Evolutionary conservation across 2,329 filamentous ascomycete species (phyloP).

Genomic region (Xylaria digitata): DNA sequence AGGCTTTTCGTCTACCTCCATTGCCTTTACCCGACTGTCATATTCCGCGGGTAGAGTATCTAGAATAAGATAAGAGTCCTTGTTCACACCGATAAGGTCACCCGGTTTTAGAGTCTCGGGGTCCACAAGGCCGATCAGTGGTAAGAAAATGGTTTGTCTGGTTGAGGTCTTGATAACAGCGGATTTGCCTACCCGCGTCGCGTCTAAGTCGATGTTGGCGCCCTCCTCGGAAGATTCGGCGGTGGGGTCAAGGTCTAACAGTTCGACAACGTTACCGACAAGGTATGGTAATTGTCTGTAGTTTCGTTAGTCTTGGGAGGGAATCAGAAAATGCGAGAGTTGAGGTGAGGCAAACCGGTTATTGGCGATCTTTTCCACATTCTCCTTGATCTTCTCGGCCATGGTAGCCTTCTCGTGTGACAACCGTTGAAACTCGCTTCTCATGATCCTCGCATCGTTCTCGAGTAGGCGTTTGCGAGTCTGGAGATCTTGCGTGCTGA

Average conservation of each 20-base stretch:
- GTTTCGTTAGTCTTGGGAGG: constrained; percentile 30
- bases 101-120: constrained; percentile 94
- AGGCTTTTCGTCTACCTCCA: constrained; percentile 99
- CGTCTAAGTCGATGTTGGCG: constrained; percentile 97
- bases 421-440: constrained; percentile 93
- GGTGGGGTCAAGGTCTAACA: constrained; percentile 94
- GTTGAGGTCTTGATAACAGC: constrained; percentile 99
- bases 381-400: constrained; percentile 99
- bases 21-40: constrained; percentile 98
- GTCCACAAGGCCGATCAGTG: constrained; percentile 95
- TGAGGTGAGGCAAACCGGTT: constrained; percentile 75
- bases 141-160: constrained; percentile 97
- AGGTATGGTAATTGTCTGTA: constrained; percentile 96
- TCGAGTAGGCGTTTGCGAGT: constrained; percentile 92
- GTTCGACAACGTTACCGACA: constrained; percentile 97
- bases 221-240: constrained; percentile 97
- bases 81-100: constrained; percentile 98
- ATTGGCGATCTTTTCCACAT: constrained; percentile 98
- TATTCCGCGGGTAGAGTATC: constrained; percentile 98
- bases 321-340: not conserved
- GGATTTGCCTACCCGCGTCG: constrained; percentile 95
- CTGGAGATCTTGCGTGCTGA: constrained; percentile 94
- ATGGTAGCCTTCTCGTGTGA: constrained; percentile 95
- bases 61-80: constrained; percentile 97
- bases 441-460: constrained; percentile 99